Base-by-base conservation (phyloP, 2,329 filamentous ascomycete species). In the Parastagonospora avenae region DNA sequence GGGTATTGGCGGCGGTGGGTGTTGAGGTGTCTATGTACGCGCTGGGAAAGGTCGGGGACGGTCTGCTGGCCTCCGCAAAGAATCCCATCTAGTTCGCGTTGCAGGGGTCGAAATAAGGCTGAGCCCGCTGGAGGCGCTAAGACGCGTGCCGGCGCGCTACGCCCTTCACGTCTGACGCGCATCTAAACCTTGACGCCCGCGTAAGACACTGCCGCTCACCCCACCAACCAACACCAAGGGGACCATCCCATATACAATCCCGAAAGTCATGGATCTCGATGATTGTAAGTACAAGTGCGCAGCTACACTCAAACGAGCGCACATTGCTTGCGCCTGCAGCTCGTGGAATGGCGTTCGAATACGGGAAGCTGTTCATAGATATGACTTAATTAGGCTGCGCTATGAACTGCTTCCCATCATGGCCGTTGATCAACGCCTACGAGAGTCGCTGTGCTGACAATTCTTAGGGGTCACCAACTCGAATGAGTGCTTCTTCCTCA, bases 401-500 rank as follows among this genome's bases (percentile, higher is more conserved):
- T 24, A 24, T 24, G 19, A 24, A 5, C 19, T 24, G 19, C 19
- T 5, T 24, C 19, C 3, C 5, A 24, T 24, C 19, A 24, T 24
- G 3, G 5, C 19, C 19, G 19, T 24, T 24, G 19, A 24, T 24
- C 3, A 32, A 32, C 30, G n/a, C 30, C 30, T 4, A 11, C 30
- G 30, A 9, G 19, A 19, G 12, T 42, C 10, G 14, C 5, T 14
- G 14, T 7, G 6, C 29, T 33, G 11, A 32, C 29, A 30, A 12
- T 10, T 11, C 4, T 11, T 42, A 75, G 71, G 64, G 63, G 56
- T 75, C 14, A 62, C 64, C 36, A 62, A 63, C 50, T 68, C 74
- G 2, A 75, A 73, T 41, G 71, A 74, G 32, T 70, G 67, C 55
- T 67, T 76, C 52, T 56, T 69, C 46, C 63, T 76, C 60, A 75